A percentile compares a stretch with the other conserved stretches of the same genome.
phyloP scores from a whole-genome alignment of 2,329 filamentous ascomycete species.

The Fusarium goolgardi region DNA sequence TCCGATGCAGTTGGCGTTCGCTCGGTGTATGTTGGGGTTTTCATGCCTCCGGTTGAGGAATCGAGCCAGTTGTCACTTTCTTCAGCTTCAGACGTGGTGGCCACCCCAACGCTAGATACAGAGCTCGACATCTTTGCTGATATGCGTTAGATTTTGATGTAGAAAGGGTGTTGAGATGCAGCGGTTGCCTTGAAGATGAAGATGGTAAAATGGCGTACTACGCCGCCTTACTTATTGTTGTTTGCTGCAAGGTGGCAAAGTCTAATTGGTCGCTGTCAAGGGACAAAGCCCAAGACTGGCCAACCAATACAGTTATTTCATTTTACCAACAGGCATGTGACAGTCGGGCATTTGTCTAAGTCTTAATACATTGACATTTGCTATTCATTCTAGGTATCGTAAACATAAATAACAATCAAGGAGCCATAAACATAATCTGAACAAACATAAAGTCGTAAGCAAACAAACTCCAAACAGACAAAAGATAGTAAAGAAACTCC shows the following conservation, averaged over 20 bases:
- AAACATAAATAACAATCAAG: neutral
- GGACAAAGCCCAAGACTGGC: neutral
- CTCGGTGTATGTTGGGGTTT: neutral
- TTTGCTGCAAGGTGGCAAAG: neutral
- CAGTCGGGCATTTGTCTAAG: neutral
- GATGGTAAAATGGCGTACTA: too few species aligned
- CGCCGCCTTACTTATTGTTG: neutral
- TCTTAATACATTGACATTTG: neutral
- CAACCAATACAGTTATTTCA: neutral
- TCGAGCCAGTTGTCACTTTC: neutral
- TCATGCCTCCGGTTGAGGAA: neutral
- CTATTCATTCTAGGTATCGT: neutral
- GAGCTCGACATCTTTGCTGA: neutral
- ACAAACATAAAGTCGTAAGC: neutral
- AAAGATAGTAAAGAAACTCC: neutral
- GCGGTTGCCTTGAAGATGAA: neutral
- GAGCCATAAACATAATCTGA: neutral
- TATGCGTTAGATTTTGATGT: fast-evolving
- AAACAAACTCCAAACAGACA: neutral
- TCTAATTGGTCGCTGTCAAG: neutral
- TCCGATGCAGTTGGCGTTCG: neutral
- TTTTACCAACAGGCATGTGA: neutral
- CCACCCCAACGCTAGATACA: neutral
- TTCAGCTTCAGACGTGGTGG: neutral
- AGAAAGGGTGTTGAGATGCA: neutral